A percentile compares a stretch with the other conserved stretches of the same genome.
phyloP scores from a whole-genome alignment of 179 eudicot genomes.

The Pouteria campechiana region DNA sequence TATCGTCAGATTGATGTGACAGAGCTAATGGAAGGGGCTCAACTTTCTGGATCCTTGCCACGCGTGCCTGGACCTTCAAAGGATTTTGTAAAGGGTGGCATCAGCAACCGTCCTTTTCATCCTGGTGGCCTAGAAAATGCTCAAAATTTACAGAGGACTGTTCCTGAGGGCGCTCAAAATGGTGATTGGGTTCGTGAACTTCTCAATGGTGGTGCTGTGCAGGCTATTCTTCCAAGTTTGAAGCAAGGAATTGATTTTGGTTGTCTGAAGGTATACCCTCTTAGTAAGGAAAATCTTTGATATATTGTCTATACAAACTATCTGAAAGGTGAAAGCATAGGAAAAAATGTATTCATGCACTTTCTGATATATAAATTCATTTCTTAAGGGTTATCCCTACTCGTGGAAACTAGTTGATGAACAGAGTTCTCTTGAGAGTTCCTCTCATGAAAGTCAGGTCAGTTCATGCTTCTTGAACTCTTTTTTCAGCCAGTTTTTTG shows the following conservation, averaged over 20 bases:
- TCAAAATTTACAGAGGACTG: conserved; percentile 44
- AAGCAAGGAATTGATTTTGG: conserved; percentile 79
- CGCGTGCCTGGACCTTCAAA: conserved; percentile 83
- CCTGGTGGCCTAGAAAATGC: conserved; percentile 91
- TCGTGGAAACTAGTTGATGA: conserved; percentile 51
- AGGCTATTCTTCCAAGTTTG: conserved; percentile 65
- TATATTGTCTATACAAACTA: too few relatives aligned
- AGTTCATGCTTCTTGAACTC: conserved; percentile 17
- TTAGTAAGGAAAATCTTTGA: too few relatives aligned
- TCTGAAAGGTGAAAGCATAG: too few relatives aligned
- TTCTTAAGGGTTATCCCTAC: conserved; percentile 50
- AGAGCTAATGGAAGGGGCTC: conserved; percentile 58
- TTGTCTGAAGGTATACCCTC: conserved; percentile 52
- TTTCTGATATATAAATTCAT: neutral
- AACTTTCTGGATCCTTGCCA: conserved; percentile 68
- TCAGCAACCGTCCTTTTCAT: conserved; percentile 85
- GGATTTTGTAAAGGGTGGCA: conserved; percentile 91
- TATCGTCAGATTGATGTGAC: conserved; percentile 59
- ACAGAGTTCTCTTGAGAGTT: conserved; percentile 17
- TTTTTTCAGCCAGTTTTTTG: too few relatives aligned
- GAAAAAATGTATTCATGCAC: too few relatives aligned
- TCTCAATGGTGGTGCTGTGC: conserved; percentile 66
- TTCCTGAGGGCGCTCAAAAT: conserved; percentile 69
- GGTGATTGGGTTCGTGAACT: conserved; percentile 88
- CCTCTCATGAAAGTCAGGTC: conserved; percentile 44